Base-by-base conservation (phyloP, 148 eudicot species). In the Rheum nobile region DNA sequence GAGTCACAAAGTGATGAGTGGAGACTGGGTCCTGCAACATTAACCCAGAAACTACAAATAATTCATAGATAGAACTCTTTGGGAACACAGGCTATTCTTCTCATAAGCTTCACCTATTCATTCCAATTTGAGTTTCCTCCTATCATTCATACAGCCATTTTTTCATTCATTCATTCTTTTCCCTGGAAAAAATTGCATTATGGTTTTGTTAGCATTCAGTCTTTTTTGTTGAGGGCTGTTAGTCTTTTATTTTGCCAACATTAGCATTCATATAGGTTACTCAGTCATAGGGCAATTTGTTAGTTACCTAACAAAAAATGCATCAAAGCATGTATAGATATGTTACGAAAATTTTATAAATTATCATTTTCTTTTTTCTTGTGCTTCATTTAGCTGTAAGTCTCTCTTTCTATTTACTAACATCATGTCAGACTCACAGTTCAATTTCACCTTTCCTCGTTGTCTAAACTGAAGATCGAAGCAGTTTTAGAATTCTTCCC, bases 21-120 rank as follows among this genome's bases (percentile, higher is more conserved):
- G 85, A 80, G 82, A 68, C 75, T 26, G 42, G 83, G 79, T 11
- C 71, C 82, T 59, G 44, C 73, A 52, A 79, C 76, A 24, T 44
- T 86, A 75, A 76, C 75, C 21, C 81, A 78, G 67, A 87, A 82
- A 79, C 76, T 86, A 17, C 69, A 77, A 52, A 77, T 72, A 63
- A 76, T 37, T 35, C 19, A 24, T 39, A 68, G 44, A 19, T 68
- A 68, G 44, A 39, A n/a, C 3, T n/a, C n/a, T 28, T 61, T 61
- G 29, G 68, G 68, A 61, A 61, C 35, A 59, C 38, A 63, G 38
- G 68, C 68, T 63, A 65, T 41, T 65, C 39, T 65, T 34, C 70
- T 61, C 68, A 34, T 31, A 4, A 65, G 41, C 39, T 16, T 34
- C 39, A 65, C 39, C 31, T 65, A 32, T 14, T 31, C n/a, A 32